A percentile compares a stretch with the other conserved stretches of the same genome.
Evolutionary conservation across 345 rosid species (phyloP).

Genomic region (Dipteronia dyeriana): DNA sequence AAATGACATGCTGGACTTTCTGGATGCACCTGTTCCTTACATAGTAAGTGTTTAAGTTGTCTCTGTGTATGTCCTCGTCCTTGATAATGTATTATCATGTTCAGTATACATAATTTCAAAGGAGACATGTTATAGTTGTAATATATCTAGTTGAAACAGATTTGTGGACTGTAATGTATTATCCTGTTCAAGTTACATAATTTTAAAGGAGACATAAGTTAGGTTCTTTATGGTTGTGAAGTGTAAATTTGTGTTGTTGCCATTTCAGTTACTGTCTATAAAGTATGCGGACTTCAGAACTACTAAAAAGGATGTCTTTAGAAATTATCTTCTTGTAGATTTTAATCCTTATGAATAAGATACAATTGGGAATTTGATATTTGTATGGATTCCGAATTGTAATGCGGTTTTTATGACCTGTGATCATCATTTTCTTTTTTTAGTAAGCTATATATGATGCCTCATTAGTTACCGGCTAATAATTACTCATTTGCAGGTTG

Average conservation of each 20-base stretch:
- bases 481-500: slow-evolving; percentile 56
- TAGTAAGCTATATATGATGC: neutral
- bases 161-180: neutral
- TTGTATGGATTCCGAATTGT: neutral
- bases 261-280: neutral
- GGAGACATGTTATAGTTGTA: neutral
- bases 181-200: neutral
- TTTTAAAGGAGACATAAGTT: neutral
- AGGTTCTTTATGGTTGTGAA: neutral
- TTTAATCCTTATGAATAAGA: neutral
- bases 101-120: neutral
- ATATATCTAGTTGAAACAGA: neutral
- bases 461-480: slow-evolving; percentile 11
- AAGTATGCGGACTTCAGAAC: neutral
- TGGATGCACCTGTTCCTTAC: slow-evolving; percentile 98
- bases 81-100: slow-evolving; percentile 1
- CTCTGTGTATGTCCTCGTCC: neutral
- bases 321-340: neutral
- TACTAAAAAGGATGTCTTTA: neutral
- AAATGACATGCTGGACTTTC: slow-evolving; percentile 90
- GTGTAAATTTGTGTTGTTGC: neutral
- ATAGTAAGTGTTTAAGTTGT: slow-evolving; percentile 53
- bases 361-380: neutral
- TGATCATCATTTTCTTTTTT: neutral
- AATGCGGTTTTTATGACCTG: neutral